Conservation (phyloP, 352 stramenopile genomes). For the Blastocystis hominis region DNA sequence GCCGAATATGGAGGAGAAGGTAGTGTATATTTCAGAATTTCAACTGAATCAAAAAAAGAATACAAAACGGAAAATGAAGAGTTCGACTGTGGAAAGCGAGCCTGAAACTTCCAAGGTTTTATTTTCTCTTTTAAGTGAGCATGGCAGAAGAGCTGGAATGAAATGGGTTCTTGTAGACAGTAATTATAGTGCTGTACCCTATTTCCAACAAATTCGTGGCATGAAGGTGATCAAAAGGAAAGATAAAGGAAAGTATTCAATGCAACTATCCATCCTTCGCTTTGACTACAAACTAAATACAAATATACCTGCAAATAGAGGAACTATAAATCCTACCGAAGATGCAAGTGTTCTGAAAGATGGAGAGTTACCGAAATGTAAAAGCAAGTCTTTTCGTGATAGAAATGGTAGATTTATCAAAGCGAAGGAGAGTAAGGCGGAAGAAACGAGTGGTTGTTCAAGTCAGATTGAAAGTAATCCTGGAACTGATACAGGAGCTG, state of each 20-base stretch:
- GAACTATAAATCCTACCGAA: too few relatives aligned
- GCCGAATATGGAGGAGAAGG: background rate
- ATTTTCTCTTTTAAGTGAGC: background rate
- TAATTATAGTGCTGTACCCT: background rate
- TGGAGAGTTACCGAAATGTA: too few relatives aligned
- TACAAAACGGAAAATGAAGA: background rate
- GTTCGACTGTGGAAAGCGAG: background rate
- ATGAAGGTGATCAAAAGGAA: background rate
- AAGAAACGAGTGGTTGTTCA: too few relatives aligned
- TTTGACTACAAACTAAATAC: background rate
- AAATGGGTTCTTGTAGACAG: background rate
- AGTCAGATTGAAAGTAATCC: too few relatives aligned
- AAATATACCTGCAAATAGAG: too few relatives aligned
- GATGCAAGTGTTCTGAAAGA: too few relatives aligned
- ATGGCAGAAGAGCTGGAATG: background rate
- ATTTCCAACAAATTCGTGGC: background rate
- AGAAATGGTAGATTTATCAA: too few relatives aligned
- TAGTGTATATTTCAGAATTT: constrained; percentile 23
- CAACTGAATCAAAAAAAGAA: background rate
- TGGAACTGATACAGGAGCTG: too few relatives aligned
- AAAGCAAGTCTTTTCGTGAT: too few relatives aligned
- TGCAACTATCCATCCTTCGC: background rate
- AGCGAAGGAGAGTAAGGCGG: too few relatives aligned
- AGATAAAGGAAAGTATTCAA: background rate
- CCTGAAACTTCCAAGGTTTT: background rate